Conservation (phyloP, 768 basidiomycete genomes). For the Calocybe gangraenosa region DNA sequence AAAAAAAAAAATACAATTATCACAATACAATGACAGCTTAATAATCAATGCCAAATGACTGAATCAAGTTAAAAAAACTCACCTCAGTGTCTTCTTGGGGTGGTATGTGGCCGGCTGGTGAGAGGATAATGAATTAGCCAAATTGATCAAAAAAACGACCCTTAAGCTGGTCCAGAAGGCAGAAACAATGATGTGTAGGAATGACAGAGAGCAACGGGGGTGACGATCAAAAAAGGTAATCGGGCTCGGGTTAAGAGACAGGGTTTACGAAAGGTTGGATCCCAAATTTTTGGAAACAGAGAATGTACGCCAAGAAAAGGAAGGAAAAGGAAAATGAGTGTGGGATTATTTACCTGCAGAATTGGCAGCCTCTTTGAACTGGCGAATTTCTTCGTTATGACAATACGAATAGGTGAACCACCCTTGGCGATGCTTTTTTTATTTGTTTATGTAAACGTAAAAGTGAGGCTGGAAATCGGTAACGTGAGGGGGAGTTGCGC, state of each 20-base stretch:
- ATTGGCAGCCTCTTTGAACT: conserved; percentile 84
- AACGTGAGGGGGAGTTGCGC: conserved; percentile 31
- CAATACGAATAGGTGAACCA: conserved; percentile 99
- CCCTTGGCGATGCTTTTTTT: conserved; percentile 78
- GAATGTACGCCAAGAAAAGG: conserved; percentile 6
- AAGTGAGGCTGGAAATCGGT: too few species aligned
- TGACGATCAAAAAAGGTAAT: background rate
- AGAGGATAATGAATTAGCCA: conserved; percentile 15
- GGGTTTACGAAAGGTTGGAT: too few species aligned
- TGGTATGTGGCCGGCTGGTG: conserved; percentile 65
- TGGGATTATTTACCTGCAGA: conserved; percentile 53
- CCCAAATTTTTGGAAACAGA: too few species aligned
- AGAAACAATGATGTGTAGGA: conserved; percentile 4
- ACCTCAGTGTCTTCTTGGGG: conserved; percentile 85
- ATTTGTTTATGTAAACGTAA: too few species aligned
- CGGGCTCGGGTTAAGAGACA: too few species aligned
- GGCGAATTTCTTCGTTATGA: conserved; percentile 91
- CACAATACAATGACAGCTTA: conserved; percentile 17
- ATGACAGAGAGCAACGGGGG: conserved; percentile 5
- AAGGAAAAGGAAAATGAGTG: conserved; percentile 16
- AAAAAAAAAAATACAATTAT: conserved; percentile 21
- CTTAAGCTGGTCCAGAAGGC: conserved; percentile 11
- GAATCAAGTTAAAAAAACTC: conserved; percentile 26
- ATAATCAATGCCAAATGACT: too few species aligned
- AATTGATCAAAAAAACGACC: conserved; percentile 12